Percentiles rank a stretch among this genome's conserved stretches.
phyloP scores from a whole-genome alignment of 257 asterid genomes.

The Henckelia pumila region DNA sequence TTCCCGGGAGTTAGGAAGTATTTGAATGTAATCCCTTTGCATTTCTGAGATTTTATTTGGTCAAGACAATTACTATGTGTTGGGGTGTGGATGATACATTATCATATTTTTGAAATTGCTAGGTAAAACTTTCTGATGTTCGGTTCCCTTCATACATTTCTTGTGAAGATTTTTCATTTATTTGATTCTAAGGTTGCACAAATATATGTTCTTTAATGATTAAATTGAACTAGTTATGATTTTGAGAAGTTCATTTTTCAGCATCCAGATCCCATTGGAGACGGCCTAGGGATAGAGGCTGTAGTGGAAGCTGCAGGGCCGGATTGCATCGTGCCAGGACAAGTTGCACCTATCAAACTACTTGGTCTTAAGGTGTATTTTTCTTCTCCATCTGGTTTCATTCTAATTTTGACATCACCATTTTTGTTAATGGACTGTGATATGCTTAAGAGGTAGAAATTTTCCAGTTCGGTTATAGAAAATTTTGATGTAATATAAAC shows the following conservation, averaged over 20 bases:
- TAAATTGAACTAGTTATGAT: not conserved
- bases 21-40: not conserved
- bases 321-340: conserved; percentile 95
- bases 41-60: not conserved
- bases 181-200: not conserved
- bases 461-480: not conserved
- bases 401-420: not conserved
- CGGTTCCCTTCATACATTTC: not conserved
- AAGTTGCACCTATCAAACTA: conserved; percentile 62
- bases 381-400: not conserved
- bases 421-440: not conserved
- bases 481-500: no score
- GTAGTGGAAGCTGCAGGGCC: conserved; percentile 94
- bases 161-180: not conserved
- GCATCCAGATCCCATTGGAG: conserved; percentile 59
- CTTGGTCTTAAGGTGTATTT: conserved; percentile 81
- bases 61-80: not conserved
- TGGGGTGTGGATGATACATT: not conserved
- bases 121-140: not conserved
- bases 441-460: not conserved
- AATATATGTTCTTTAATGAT: not conserved
- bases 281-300: conserved; percentile 76
- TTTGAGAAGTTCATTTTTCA: conserved; percentile 13
- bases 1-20: not conserved
- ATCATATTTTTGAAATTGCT: not conserved